Evolutionary conservation across 2,329 filamentous ascomycete species (phyloP).

Genomic region (Fusarium sp.): DNA sequence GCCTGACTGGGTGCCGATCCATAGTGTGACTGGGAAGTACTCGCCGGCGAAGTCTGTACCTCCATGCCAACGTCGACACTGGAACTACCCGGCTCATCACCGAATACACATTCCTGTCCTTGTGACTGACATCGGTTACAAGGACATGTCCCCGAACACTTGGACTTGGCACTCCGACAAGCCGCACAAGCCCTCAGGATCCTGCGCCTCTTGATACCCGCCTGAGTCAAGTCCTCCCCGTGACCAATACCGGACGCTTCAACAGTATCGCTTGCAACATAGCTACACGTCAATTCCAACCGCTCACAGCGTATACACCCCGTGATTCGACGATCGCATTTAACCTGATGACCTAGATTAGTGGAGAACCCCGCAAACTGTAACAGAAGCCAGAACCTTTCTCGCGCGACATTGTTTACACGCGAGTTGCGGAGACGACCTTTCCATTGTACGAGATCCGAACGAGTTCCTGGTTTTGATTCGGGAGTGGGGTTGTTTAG

Average conservation of each 20-base stretch:
- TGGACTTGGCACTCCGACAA: constrained; percentile 50
- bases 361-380: not conserved
- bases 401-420: constrained; percentile 41
- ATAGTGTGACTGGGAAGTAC: not conserved
- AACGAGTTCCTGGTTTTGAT: not conserved
- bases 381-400: constrained; percentile 25
- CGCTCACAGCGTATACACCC: constrained; percentile 35
- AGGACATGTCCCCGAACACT: constrained; percentile 47
- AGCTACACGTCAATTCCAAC: constrained; percentile 24
- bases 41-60: constrained; percentile 8
- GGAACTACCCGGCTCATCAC: not conserved
- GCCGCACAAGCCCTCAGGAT: constrained; percentile 43
- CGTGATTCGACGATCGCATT: constrained; percentile 37
- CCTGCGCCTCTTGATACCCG: constrained; percentile 42
- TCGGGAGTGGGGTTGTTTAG: not conserved
- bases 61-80: not conserved
- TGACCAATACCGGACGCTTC: no score
- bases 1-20: not conserved
- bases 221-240: constrained; percentile 35
- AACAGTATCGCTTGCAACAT: not conserved
- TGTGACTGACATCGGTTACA: constrained; percentile 45
- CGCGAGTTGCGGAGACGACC: not conserved
- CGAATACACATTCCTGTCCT: constrained; percentile 10
- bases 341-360: constrained; percentile 31
- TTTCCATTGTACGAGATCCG: constrained; percentile 30